Evolutionary conservation across 805 yeast genomes (phyloP), one percentile per base, ranked within the genome.

Genomic region (Zygotorulaspora chibaensis): DNA sequence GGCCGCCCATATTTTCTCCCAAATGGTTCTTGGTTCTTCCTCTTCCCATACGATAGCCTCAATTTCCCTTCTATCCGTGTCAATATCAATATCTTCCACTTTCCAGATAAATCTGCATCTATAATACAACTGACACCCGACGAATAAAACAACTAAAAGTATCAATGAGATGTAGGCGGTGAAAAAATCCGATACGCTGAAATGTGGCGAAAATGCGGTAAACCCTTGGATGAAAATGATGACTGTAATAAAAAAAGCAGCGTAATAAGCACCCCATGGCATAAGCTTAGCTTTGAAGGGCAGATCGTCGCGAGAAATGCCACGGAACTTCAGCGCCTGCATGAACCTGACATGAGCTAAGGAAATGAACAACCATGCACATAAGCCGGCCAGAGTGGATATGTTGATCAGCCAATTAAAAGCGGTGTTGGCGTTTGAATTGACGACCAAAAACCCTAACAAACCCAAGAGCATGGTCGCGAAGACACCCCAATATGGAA

Each of bases 141-240:
- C 44, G 76, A 77, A 83, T 3, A 74, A 55, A 2, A 71, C 75
- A 30, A 64, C 74, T 54, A 79, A 76, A 43, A 81, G 63, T 27
- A 83, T 72, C 36, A 82, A 62, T 15, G 88, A 83, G 46, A 84
- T 70, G 60, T 84, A 84, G 20, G 80, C 71, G 15, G 84, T 75
- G 61, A 84, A 78, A 68, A 84, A 84, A n/a, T 67, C 67, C 3
- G 75, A 53, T 3, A 76, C 83, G 42, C 64, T 71, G 57, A 79
- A 71, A 9, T 65, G 64, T 47, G 77, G 79, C 68, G 71, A 75
- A 67, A 85, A 85, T 2, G 76, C 76, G 5, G 69, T 56, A 65
- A 74, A 84, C 45, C 93, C 93, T 67, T 85, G 90, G 45, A 85
- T 71, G 53, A 84, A 77, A 8, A 75, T 73, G 56, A 85, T 74